Evolutionary conservation across 805 yeast genomes (phyloP).

Genomic region (Candida orba): DNA sequence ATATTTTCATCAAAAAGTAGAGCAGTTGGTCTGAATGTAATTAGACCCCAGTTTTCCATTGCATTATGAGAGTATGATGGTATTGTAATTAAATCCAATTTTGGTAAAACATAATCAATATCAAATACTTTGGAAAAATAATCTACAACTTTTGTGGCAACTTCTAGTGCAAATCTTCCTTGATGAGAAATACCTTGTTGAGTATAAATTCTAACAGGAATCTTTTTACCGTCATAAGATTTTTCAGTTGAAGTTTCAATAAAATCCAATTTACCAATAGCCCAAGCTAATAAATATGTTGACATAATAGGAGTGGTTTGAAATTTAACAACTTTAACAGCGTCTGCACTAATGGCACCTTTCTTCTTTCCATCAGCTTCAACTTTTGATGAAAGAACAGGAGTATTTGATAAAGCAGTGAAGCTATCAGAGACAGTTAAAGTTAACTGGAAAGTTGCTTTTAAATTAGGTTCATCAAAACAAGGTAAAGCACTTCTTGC

Average conservation of each 20-base stretch:
- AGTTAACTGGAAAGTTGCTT: constrained; percentile 62
- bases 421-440: constrained; percentile 48
- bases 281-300: constrained; percentile 76
- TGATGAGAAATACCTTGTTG: constrained; percentile 69
- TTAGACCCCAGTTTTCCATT: constrained; percentile 81
- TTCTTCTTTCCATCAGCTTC: constrained; percentile 41
- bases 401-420: constrained; percentile 63
- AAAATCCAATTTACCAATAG: constrained; percentile 70
- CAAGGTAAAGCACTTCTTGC: constrained; percentile 82
- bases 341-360: constrained; percentile 31
- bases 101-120: constrained; percentile 73
- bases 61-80: constrained; percentile 84
- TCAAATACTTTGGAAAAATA: constrained; percentile 67
- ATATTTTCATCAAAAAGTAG: constrained; percentile 60
- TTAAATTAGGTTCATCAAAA: constrained; percentile 76
- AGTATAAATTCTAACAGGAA: constrained; percentile 78
- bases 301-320: constrained; percentile 77
- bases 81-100: constrained; percentile 71
- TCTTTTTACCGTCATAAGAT: constrained; percentile 44
- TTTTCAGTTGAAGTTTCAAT: constrained; percentile 40
- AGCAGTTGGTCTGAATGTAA: constrained; percentile 77
- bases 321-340: constrained; percentile 32
- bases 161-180: constrained; percentile 64
- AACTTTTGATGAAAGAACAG: constrained; percentile 42
- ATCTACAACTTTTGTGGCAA: constrained; percentile 66